Evolutionary conservation across 306 rosid species (phyloP), one percentile per base, ranked within the genome.

Genomic region (Citrullus mucosospermus): DNA sequence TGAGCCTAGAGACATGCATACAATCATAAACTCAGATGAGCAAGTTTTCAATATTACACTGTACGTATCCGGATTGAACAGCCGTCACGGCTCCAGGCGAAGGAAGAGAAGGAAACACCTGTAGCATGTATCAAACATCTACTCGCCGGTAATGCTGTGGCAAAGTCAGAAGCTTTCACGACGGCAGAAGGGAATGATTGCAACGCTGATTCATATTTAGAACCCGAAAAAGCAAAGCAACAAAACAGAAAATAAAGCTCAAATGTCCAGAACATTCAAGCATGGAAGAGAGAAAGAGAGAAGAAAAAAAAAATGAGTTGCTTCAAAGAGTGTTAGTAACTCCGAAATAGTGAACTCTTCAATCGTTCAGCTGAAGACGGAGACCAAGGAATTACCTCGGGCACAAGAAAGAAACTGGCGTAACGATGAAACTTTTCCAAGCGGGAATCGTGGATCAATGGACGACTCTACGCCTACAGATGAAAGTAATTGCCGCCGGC

Each of bases 401-500:
- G 80, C 79, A 62, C 51, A 86, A 70, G 82, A 82, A 71, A 80
- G 32, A 11, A 85, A 78, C 71, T 79, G 86, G 75, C 77, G 78
- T 78, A 86, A 78, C 15, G 85, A 69, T 43, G 66, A 78, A 32
- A 84, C 76, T 73, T 80, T 82, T 48, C 71, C 46, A 50, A 83
- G 79, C 28, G 80, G 70, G 18, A 81, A 32, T 7, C 77, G 83
- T 68, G 74, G 76, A 66, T 78, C 84, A 56, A 80, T 69, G 28
- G 81, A 44, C 60, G 85, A 73, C 76, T 82, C 86, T 22, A 75
- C 85, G 18, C 86, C 74, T 75, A 79, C 9, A 11, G 90, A 82
- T 28, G 93, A 83, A 65, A 86, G 74, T 60, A 92, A 81, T 71
- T 79, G 84, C 81, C 89, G 90, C 88, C 90, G 92, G 84, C 78